Evolutionary conservation across 805 yeast genomes (phyloP), one percentile per base, ranked within the genome.

Genomic region (Saturnispora serradocipensis): DNA sequence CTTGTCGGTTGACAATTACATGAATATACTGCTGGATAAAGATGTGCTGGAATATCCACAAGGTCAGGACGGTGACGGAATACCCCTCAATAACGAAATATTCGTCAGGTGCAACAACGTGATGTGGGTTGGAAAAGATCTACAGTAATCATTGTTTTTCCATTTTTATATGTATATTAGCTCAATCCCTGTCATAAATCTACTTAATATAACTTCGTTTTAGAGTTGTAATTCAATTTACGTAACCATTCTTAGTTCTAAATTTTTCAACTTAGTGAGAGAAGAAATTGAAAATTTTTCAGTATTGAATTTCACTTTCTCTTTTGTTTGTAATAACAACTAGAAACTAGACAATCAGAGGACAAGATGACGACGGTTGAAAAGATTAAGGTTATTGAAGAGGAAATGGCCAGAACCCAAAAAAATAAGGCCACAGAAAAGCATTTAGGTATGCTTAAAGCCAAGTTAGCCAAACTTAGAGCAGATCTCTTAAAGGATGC

Each of bases 391-490:
- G 83, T 84, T 72, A 86, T 90, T 74, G 97, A 91, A 71, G 93
- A 86, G 71, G 99, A 91, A 76, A 91, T 91, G 99, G 90, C 97
- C 72, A 78, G 78, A 63, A 93, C 99, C 63, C 99, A 93, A 67
- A 93, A 91, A 73, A 93, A 93, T 73, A 93, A 93, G 81, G 95
- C 95, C 65, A 93, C 99, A 3, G 88, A 93, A 58, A 91, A 86
- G 73, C 99, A 93, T 75, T 73, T 93, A 76, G 99, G 99, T 64
- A 96, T 89, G 72, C 75, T 93, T 58, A 93, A 95, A 70, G 99
- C 99, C 51, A 93, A 93, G 65, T 73, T 93, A 52, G 99, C 99
- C 50, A 90, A 91, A 66, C 76, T 93, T 60, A 87, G 95, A 73
- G 81, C 97, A 66, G 99, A 93, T 65, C 75, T 93, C 50, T 74